Percentiles rank a stretch among this genome's conserved stretches.
These are phyloP conservation scores for Calamus simplicifolius DNA, from an alignment of 176 grass and related monocot species.

Conservation along the genomic window DNA sequence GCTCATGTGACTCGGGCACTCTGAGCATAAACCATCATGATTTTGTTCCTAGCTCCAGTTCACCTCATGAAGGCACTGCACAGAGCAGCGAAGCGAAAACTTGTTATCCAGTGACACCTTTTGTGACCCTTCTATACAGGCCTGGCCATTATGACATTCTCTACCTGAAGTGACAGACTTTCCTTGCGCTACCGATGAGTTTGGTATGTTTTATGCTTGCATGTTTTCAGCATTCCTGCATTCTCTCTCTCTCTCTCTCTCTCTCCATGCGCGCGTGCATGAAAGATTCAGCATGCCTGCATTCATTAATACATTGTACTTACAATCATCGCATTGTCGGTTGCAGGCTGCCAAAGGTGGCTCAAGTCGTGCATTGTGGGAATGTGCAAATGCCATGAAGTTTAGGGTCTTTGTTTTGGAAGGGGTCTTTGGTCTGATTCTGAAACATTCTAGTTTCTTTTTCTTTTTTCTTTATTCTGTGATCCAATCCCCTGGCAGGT, in stretches of 20 bases:
- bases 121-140: slow-evolving; percentile 4
- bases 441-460: too few relatives aligned
- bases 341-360: slow-evolving; percentile 50
- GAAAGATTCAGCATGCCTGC: neutral
- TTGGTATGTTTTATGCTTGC: slow-evolving; percentile 6
- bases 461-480: too few relatives aligned
- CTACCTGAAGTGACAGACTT: neutral
- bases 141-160: slow-evolving; percentile 6
- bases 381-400: too few relatives aligned
- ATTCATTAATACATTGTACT: too few relatives aligned
- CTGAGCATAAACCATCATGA: slow-evolving; percentile 17
- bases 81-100: neutral
- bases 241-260: too few relatives aligned
- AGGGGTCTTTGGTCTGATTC: too few relatives aligned
- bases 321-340: slow-evolving; percentile 20
- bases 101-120: neutral
- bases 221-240: neutral
- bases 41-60: neutral
- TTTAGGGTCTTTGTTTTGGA: too few relatives aligned
- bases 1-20: slow-evolving; percentile 10
- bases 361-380: slow-evolving; percentile 1
- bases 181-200: neutral
- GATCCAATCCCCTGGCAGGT: too few relatives aligned
- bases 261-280: too few relatives aligned
- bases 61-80: slow-evolving; percentile 11